Evolutionary conservation across 305 asterid genomes (phyloP).

Genomic region (Fraxinus nigra): DNA sequence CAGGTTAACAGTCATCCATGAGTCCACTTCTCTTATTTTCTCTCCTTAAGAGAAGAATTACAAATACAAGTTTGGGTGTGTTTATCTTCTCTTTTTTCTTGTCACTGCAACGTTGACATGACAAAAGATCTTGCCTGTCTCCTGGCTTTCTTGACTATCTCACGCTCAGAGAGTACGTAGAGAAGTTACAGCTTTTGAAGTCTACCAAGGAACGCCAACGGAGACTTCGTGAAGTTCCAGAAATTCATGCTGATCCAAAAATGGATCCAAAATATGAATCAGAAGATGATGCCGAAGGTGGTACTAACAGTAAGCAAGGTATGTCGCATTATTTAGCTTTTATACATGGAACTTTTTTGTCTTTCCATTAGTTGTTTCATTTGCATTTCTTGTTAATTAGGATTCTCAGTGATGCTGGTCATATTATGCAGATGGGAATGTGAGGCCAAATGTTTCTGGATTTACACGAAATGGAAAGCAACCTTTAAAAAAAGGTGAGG

Average conservation of each 20-base stretch:
- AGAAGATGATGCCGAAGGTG: constrained; percentile 53
- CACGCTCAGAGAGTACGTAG: constrained; percentile 78
- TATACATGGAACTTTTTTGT: not conserved
- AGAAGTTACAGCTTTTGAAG: constrained; percentile 59
- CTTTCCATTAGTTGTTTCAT: constrained; percentile 14
- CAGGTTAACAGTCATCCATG: not conserved
- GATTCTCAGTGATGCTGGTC: constrained; percentile 11
- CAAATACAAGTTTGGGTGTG: not conserved
- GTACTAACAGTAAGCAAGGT: constrained; percentile 45
- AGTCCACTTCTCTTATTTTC: not conserved
- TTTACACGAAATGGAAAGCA: constrained; percentile 29
- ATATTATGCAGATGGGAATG: constrained; percentile 35
- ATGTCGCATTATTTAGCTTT: constrained; percentile 10
- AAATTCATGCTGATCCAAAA: constrained; percentile 78
- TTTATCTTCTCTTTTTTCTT: constrained; percentile 1
- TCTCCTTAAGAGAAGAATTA: not conserved
- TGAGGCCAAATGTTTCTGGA: constrained; percentile 26
- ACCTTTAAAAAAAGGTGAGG: not conserved
- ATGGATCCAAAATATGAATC: constrained; percentile 75
- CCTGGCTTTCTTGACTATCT: constrained; percentile 57
- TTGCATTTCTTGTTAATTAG: constrained; percentile 4
- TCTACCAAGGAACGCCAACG: constrained; percentile 79
- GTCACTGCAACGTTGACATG: not conserved
- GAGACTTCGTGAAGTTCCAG: constrained; percentile 64
- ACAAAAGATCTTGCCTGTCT: not conserved